Conservation (phyloP, 1,139 yeast genomes). For the Schizosaccharomyces versatilis region DNA sequence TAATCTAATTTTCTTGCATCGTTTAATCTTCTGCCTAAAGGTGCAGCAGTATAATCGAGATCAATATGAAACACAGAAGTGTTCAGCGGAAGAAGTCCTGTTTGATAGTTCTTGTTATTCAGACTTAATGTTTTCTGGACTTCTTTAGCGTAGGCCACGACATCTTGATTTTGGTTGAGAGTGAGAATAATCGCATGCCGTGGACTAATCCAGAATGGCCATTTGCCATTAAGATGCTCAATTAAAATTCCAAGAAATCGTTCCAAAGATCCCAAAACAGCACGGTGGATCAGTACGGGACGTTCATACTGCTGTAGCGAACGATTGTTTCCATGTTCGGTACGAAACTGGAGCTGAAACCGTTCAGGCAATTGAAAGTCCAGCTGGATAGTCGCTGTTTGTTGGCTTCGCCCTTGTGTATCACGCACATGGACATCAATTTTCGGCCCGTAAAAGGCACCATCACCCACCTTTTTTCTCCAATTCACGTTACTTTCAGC, state of each 20-base stretch:
- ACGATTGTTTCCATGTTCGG: conserved; percentile 18
- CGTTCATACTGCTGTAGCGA: conserved; percentile 18
- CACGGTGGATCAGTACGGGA: conserved; percentile 88
- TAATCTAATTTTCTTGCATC: not conserved
- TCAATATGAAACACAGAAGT: not conserved
- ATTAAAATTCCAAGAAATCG: conserved; percentile 74
- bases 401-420: conserved; percentile 65
- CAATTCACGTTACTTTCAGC: conserved; percentile 26
- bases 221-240: conserved; percentile 77
- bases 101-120: not conserved
- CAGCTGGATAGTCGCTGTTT: conserved; percentile 85
- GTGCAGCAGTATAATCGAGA: not conserved
- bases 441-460: conserved; percentile 90
- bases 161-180: not conserved
- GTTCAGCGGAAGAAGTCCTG: not conserved
- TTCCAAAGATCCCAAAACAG: conserved; percentile 84
- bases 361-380: conserved; percentile 86
- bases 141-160: not conserved
- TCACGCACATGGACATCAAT: conserved; percentile 74
- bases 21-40: not conserved
- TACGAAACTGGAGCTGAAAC: conserved; percentile 49
- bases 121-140: not conserved
- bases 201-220: conserved; percentile 99
- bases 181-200: conserved; percentile 50
- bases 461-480: conserved; percentile 73